Base-by-base conservation (phyloP, 2,329 filamentous ascomycete species). In the Apiospora rasikravindrae region DNA sequence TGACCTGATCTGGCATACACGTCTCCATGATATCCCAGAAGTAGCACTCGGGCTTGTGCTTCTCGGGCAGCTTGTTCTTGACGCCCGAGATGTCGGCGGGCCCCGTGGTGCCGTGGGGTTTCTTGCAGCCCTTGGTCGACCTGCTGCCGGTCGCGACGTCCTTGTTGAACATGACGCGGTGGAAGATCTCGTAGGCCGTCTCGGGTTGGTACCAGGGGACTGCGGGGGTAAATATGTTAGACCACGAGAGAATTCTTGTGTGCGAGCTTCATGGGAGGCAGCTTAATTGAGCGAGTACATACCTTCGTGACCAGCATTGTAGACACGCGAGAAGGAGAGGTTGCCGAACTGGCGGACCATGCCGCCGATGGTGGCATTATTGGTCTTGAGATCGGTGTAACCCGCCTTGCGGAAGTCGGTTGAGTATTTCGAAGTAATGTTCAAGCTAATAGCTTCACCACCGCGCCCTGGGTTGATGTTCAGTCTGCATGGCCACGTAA, bases 311-410 rank as follows among this genome's bases (percentile, higher is more conserved):
- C 82, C 83, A 22, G 77, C 77, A 70, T 83, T 79, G 75, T 82
- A 84, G 73, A 88, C 82, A 29, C 87, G 82, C 10, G 84, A 81
- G 77, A 88, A 88, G 66, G 82, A 84, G 78, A 86, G 88, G 70
- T 83, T 83, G 22, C 83, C 86, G 7, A 83, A 80, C 78, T 89
- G 87, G 77, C 84, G 86, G 33, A 86, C 86, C 75, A 57, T 57
- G 51, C 88, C 85, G 10, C 86, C 87, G 77, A 88, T 86, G 57
- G 86, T 82, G 14, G 83, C 83, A 14, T 37, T 47, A 29, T 37
- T 33, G 45, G 90, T 86, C 4, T 86, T 76, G 67, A 92, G 86
- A 8, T 88, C 72, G 2, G 73, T 73, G 76, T 82, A 88, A 3
- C 84, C 84, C 0, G 82, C 77, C 0, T 84, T 83, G 24, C 29